Evolutionary conservation across 2,329 filamentous ascomycete species (phyloP).

Genomic region (Ilyonectria mors-panacis): DNA sequence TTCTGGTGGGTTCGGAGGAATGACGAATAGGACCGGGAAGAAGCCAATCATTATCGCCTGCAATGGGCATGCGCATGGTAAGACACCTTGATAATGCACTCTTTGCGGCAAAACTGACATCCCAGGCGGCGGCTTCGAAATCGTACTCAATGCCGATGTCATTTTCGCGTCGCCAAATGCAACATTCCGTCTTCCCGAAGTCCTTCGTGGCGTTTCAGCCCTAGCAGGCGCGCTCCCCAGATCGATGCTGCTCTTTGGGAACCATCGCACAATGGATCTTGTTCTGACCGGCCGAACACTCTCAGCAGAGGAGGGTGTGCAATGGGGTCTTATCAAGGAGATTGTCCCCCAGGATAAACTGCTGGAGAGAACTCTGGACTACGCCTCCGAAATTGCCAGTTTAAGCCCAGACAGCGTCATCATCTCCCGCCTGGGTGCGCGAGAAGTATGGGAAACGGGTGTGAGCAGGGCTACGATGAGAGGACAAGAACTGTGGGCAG

Average conservation of each 20-base stretch:
- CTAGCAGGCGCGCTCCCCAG: slow-evolving; percentile 71
- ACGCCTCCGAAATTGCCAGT: slow-evolving; percentile 50
- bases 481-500: slow-evolving; percentile 50
- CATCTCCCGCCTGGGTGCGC: slow-evolving; percentile 50
- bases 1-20: slow-evolving; percentile 52
- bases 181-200: slow-evolving; percentile 70
- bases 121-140: slow-evolving; percentile 52
- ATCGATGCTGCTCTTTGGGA: slow-evolving; percentile 53
- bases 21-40: slow-evolving; percentile 53
- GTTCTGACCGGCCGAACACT: slow-evolving; percentile 49
- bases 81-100: slow-evolving; percentile 11
- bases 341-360: slow-evolving; percentile 50
- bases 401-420: slow-evolving; percentile 54
- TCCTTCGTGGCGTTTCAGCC: slow-evolving; percentile 70
- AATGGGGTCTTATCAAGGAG: slow-evolving; percentile 51
- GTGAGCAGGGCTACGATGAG: slow-evolving; percentile 53
- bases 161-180: slow-evolving; percentile 68
- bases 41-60: slow-evolving; percentile 52
- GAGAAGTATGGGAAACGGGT: slow-evolving; percentile 54
- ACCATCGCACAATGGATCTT: slow-evolving; percentile 53
- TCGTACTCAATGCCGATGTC: slow-evolving; percentile 65
- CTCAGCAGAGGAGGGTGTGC: slow-evolving; percentile 47
- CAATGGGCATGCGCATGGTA: slow-evolving; percentile 52
- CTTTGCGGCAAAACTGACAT: background rate
- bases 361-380: slow-evolving; percentile 48